A percentile compares a stretch with the other conserved stretches of the same genome.
phyloP scores from a whole-genome alignment of 768 basidiomycete species.

The Lyophyllum shimeji region DNA sequence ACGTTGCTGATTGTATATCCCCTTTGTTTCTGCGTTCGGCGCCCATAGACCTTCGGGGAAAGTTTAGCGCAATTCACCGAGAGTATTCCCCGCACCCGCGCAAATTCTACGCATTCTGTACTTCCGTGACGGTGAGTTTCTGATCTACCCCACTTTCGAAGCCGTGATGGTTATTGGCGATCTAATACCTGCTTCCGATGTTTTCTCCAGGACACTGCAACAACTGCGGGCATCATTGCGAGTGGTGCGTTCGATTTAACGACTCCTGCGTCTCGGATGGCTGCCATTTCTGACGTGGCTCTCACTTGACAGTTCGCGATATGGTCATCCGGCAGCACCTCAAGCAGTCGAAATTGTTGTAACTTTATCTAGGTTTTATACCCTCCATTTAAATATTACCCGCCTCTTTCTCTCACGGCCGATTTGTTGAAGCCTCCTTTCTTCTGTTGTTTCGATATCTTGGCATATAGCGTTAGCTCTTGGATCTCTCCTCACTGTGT shows the following conservation, averaged over 20 bases:
- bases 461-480: neutral
- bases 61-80: slow-evolving; percentile 55
- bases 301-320: slow-evolving; percentile 56
- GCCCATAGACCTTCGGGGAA: slow-evolving; percentile 40
- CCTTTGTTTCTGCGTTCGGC: neutral
- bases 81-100: slow-evolving; percentile 51
- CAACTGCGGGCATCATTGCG: slow-evolving; percentile 51
- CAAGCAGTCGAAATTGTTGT: slow-evolving; percentile 70
- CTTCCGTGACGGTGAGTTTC: slow-evolving; percentile 57
- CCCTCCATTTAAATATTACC: neutral
- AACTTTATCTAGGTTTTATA: slow-evolving; percentile 16
- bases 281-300: neutral
- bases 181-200: neutral
- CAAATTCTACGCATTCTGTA: slow-evolving; percentile 59
- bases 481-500: neutral
- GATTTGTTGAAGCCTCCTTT: neutral
- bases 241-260: slow-evolving; percentile 34
- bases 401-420: neutral
- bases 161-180: neutral
- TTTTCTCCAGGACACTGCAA: slow-evolving; percentile 48
- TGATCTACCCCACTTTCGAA: neutral
- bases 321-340: slow-evolving; percentile 82
- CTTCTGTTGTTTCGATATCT: neutral
- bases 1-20: neutral
- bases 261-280: neutral